Conservation (phyloP, 108 stramenopile genomes). For the Nitzschia sp. region DNA sequence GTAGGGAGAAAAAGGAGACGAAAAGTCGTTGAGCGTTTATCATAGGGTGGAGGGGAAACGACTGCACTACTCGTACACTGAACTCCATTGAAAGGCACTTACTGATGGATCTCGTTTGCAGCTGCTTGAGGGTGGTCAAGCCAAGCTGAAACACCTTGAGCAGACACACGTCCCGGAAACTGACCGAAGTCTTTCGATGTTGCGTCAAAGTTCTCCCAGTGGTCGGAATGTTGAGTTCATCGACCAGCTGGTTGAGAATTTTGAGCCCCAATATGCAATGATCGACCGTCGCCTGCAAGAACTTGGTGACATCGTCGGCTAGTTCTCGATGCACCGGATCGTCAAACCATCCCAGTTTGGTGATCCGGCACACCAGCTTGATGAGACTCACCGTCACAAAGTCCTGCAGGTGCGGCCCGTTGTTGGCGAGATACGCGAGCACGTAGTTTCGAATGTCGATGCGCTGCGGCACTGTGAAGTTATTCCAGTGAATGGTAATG, state of each 20-base stretch:
- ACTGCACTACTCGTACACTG: not conserved
- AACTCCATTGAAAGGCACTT: no score
- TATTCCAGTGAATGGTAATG: slow-evolving; percentile 96
- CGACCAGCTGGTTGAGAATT: slow-evolving; percentile 94
- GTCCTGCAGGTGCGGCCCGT: slow-evolving; percentile 88
- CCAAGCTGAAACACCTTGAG: slow-evolving; percentile 93
- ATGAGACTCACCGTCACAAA: slow-evolving; percentile 87
- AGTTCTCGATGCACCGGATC: slow-evolving; percentile 91
- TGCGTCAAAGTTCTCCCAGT: slow-evolving; percentile 93
- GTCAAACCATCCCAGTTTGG: slow-evolving; percentile 98
- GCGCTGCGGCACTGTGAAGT: slow-evolving; percentile 87
- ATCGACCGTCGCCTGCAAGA: slow-evolving; percentile 92
- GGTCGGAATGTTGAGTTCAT: slow-evolving; percentile 95
- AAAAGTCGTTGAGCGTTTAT: slow-evolving; percentile 7
- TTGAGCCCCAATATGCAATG: slow-evolving; percentile 96
- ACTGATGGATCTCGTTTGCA: slow-evolving; percentile 84
- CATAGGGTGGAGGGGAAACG: not conserved
- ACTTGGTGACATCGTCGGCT: slow-evolving; percentile 94
- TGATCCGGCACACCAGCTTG: slow-evolving; percentile 96
- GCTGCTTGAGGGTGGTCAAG: slow-evolving; percentile 90
- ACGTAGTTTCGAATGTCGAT: slow-evolving; percentile 97
- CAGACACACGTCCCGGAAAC: slow-evolving; percentile 93
- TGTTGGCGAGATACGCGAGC: slow-evolving; percentile 90
- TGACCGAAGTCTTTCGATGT: slow-evolving; percentile 96
- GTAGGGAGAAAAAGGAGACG: slow-evolving; percentile 1